Base-by-base conservation (phyloP, 2,329 filamentous ascomycete species). In the Coleophoma crateriformis region DNA sequence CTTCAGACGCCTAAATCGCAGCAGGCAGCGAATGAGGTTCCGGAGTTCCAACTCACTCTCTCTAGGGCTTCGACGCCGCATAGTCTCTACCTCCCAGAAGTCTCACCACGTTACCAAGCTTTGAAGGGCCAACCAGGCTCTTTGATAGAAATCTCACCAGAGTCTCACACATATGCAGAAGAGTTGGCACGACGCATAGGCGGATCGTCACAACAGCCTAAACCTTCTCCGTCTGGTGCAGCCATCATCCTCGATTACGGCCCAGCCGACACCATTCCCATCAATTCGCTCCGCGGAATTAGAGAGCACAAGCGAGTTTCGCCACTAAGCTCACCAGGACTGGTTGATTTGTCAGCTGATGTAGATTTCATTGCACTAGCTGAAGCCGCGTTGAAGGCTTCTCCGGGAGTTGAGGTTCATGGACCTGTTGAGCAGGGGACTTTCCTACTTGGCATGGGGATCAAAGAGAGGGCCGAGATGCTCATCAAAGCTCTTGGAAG, bases 241-340 rank as follows among this genome's bases (percentile, higher is more conserved):
- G 94, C 92, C 1, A 76, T 99, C n/a, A 89, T 99, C 59, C 82
- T 99, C 42, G 94, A 99, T 71, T 99, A 99, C 69, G 94, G 94
- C 15, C 87, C 92, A 4, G 69, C 82, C 3, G 76, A 83, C 59
- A 87, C 80, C 0, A 84, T 99, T 45, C 94, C 94, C 3, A 75
- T 87, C 52, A 95, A 96, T 74, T 95, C 90, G 0, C 78, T 99
- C 19, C 87, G 94, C 33, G 94, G 94, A 19, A 97, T 99, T 67
- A 81, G 84, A 34, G 74, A 77, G 13, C 94, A 99, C 70, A 73
- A 76, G 20, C 76, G 78, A 20, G 87, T 95, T 42, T 90, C 84
- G 19, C 90, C 94, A 4, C 90, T 99, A 61, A 76, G 79, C 1
- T 75, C 81, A 6, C 88, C 94, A 0, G 94, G 94, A 0, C 78